Conservation (phyloP, 192 early-diverging fungal species). For the Podila minutissima region DNA sequence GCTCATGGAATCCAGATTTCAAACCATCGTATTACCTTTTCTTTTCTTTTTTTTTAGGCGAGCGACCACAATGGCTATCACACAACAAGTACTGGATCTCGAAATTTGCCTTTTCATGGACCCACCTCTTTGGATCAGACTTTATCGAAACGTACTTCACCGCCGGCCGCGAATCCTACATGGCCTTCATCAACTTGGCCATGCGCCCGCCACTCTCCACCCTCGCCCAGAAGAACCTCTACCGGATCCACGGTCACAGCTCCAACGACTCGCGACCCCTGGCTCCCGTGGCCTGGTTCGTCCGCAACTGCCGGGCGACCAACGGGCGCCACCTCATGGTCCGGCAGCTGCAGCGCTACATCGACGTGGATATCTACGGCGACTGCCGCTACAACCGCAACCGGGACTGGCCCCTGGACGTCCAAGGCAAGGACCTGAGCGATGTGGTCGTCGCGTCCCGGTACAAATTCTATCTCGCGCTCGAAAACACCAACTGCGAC, state of each 20-base stretch:
- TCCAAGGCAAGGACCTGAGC: background rate
- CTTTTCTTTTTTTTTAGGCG: slow-evolving; percentile 4
- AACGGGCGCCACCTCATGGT: slow-evolving; percentile 39
- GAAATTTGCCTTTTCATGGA: slow-evolving; percentile 10
- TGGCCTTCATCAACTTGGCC: slow-evolving; percentile 18
- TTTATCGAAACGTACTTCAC: slow-evolving; percentile 15
- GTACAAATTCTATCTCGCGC: slow-evolving; percentile 35
- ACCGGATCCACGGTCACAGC: slow-evolving; percentile 5
- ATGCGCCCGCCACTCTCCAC: background rate
- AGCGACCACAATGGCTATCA: slow-evolving; percentile 1
- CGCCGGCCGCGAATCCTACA: background rate
- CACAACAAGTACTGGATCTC: background rate
- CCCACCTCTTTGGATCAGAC: slow-evolving; percentile 18
- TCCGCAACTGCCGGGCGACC: slow-evolving; percentile 22
- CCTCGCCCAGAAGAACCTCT: slow-evolving; percentile 1
- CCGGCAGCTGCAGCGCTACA: slow-evolving; percentile 31
- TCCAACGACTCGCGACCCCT: slow-evolving; percentile 9
- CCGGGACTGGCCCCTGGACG: slow-evolving; percentile 3
- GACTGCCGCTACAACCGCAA: slow-evolving; percentile 19
- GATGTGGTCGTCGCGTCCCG: background rate
- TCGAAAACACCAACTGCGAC: slow-evolving; percentile 36
- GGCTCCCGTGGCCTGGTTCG: slow-evolving; percentile 44
- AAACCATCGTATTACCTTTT: background rate
- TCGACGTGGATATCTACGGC: slow-evolving; percentile 42
- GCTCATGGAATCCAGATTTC: background rate